Evolutionary conservation across 805 yeast species (phyloP), one percentile per base, ranked within the genome.

Genomic region (Lipomyces starkeyi): DNA sequence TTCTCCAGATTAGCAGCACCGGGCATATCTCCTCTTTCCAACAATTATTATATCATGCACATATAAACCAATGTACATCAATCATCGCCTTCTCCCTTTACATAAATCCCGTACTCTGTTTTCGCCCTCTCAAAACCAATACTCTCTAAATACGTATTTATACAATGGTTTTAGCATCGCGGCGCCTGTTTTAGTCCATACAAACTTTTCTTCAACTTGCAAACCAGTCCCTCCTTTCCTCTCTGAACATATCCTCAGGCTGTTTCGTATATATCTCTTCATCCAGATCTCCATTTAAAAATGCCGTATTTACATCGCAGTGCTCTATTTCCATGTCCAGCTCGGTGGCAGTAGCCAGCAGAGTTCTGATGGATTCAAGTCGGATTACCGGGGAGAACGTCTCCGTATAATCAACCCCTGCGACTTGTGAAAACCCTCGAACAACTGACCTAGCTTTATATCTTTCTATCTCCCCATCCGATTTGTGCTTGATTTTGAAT

Each of bases 331-430:
- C 62, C 67, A 55, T 34, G 32, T 64, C 68, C 0, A 59, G 11
- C 9, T 35, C 40, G 11, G 61, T 58, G 11, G 61, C 61, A 1
- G 29, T 20, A 29, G 70, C 70, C n/a, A 67, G 14, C 14, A 64
- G 22, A 8, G 25, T 22, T n/a, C 69, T 57, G 22, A 69, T 64
- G 13, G 54, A 34, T 14, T 74, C 74, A 66, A 72, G 73, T 2
- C 75, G 65, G 27, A 74, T 65, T 29, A 75, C 78, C 6, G 77
- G 76, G 27, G 78, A 73, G 65, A 73, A 75, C 0, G 75, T 73
- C 54, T 71, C 76, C 1, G 59, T 27, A 58, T 74, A 76, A 58
- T 75, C 76, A 29, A 76, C 64, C 22, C 77, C 77, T 20, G 61
- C 68, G 2, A 47, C 60, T 58, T 75, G 77, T 6, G 63, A 61